phyloP scores from a whole-genome alignment of 768 basidiomycete genomes.

The Hygrophoropsis aurantiaca region DNA sequence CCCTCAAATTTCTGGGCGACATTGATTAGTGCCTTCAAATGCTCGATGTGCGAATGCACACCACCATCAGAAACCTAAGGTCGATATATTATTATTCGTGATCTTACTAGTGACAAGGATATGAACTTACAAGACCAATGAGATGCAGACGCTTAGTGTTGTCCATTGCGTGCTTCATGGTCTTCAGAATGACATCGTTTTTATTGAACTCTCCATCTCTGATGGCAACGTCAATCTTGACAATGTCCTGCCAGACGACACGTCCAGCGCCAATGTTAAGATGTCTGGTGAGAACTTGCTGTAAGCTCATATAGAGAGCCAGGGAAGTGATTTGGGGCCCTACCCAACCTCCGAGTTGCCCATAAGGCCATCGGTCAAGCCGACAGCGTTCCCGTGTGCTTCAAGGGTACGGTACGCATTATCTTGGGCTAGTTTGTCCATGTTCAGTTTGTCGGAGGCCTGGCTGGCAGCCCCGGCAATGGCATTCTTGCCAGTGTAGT shows the following conservation, averaged over 20 bases:
- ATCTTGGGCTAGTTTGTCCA: slow-evolving; percentile 83
- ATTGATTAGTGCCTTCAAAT: slow-evolving; percentile 88
- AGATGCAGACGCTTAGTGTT: slow-evolving; percentile 84
- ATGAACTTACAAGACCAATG: slow-evolving; percentile 70
- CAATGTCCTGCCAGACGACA: slow-evolving; percentile 97
- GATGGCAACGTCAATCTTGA: slow-evolving; percentile 90
- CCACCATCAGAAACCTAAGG: slow-evolving; percentile 87
- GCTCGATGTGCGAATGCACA: slow-evolving; percentile 93
- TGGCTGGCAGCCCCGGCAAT: slow-evolving; percentile 82
- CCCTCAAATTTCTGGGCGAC: slow-evolving; percentile 85
- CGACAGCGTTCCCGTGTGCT: slow-evolving; percentile 91
- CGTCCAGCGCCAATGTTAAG: slow-evolving; percentile 94
- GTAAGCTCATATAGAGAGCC: background rate
- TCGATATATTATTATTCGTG: background rate
- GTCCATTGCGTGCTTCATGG: slow-evolving; percentile 76
- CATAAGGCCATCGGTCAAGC: slow-evolving; percentile 92
- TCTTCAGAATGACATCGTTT: slow-evolving; percentile 67
- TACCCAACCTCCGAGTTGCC: slow-evolving; percentile 98
- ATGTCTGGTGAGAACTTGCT: slow-evolving; percentile 55
- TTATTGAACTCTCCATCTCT: slow-evolving; percentile 87
- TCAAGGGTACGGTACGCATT: slow-evolving; percentile 71
- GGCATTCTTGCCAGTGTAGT: slow-evolving; percentile 82
- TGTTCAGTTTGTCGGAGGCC: slow-evolving; percentile 40
- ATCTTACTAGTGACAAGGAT: background rate
- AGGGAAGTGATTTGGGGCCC: slow-evolving; percentile 25